Conservation (phyloP, 805 yeast genomes). For the Clavispora fructus region DNA sequence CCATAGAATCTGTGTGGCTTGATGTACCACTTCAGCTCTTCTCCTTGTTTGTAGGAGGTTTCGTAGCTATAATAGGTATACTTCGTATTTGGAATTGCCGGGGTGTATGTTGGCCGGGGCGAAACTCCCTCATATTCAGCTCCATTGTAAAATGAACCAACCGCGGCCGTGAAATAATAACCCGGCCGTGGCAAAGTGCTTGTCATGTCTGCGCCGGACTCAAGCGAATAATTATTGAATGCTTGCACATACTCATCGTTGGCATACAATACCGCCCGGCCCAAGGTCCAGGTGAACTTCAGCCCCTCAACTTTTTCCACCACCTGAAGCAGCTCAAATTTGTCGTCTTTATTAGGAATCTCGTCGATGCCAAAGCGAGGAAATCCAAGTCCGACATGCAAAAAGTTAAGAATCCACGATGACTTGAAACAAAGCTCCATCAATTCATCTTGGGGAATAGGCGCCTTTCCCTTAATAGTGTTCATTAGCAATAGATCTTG, state of each 20-base stretch:
- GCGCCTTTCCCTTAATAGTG: slow-evolving; percentile 19
- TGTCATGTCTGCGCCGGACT: slow-evolving; percentile 12
- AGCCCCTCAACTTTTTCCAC: slow-evolving; percentile 39
- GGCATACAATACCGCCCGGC: slow-evolving; percentile 59
- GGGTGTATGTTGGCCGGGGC: slow-evolving; percentile 38
- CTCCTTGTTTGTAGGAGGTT: slow-evolving; percentile 20
- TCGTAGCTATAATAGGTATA: slow-evolving; percentile 28
- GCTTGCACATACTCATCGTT: slow-evolving; percentile 47
- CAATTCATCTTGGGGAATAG: slow-evolving; percentile 40
- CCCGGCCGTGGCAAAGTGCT: slow-evolving; percentile 33
- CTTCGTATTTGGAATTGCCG: slow-evolving; percentile 11
- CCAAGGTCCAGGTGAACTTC: slow-evolving; percentile 52
- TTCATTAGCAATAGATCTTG: slow-evolving; percentile 32
- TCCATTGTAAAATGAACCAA: slow-evolving; percentile 46
- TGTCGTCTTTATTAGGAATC: slow-evolving; percentile 12
- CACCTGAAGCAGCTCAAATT: slow-evolving; percentile 36
- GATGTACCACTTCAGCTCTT: slow-evolving; percentile 38
- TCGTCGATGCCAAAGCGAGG: slow-evolving; percentile 46
- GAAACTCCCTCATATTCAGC: slow-evolving; percentile 42
- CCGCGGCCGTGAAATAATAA: slow-evolving; percentile 43
- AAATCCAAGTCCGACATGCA: slow-evolving; percentile 59
- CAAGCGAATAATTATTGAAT: slow-evolving; percentile 27
- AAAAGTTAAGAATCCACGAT: slow-evolving; percentile 51
- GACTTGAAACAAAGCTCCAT: slow-evolving; percentile 57
- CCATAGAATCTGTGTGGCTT: slow-evolving; percentile 42